These are phyloP conservation scores for Blastomyces gilchristii DNA, from an alignment of 2,329 filamentous ascomycete species.

Conservation along the genomic window DNA sequence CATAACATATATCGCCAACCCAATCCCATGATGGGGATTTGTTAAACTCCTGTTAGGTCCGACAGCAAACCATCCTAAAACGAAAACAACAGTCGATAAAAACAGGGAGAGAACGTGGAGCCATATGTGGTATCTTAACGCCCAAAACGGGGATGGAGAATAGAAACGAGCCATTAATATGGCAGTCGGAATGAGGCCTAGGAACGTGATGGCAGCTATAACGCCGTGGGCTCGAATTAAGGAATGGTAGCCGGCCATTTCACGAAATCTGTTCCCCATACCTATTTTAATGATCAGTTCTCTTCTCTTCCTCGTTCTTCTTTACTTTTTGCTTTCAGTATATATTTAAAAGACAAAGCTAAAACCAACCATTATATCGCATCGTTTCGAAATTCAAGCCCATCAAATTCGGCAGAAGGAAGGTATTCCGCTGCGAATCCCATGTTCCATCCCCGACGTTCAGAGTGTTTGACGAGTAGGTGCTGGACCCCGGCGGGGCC, in stretches of 20 bases:
- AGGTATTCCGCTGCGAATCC: slow-evolving; percentile 52
- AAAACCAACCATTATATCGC: slow-evolving; percentile 51
- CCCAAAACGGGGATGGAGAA: slow-evolving; percentile 43
- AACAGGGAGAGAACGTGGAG: slow-evolving; percentile 52
- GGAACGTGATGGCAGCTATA: slow-evolving; percentile 51
- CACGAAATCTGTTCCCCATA: slow-evolving; percentile 56
- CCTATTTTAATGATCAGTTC: slow-evolving; percentile 31
- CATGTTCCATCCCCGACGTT: slow-evolving; percentile 58
- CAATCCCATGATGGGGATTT: slow-evolving; percentile 59
- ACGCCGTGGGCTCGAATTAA: slow-evolving; percentile 52
- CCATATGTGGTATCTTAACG: slow-evolving; percentile 53
- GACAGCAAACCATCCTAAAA: slow-evolving; percentile 54
- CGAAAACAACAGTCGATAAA: slow-evolving; percentile 51
- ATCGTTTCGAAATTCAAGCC: slow-evolving; percentile 57
- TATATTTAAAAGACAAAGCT: neutral
- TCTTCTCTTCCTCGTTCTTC: neutral
- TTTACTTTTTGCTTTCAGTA: neutral
- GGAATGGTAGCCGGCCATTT: slow-evolving; percentile 48
- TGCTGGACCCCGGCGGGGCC: slow-evolving; percentile 50
- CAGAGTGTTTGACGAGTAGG: slow-evolving; percentile 51
- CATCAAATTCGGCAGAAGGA: slow-evolving; percentile 54
- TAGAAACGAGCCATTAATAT: slow-evolving; percentile 54
- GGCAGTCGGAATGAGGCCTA: slow-evolving; percentile 49
- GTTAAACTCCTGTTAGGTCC: slow-evolving; percentile 50
- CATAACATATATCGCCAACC: slow-evolving; percentile 52